Base-by-base conservation (phyloP, 306 rosid species). In the Potentilla sterilis region DNA sequence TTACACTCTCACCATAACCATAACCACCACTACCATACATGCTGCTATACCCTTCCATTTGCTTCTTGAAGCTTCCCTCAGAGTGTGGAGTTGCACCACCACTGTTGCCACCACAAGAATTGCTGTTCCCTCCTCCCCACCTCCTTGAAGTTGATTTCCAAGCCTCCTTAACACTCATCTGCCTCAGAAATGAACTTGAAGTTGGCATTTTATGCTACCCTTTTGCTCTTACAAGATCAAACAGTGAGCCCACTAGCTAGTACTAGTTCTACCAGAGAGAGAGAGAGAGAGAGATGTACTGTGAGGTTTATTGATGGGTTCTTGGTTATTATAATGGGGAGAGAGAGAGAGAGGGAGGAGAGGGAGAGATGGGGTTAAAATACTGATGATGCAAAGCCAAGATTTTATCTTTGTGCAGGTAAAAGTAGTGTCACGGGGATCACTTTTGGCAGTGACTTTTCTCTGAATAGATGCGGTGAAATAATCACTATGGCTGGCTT, bases 341-440 rank as follows among this genome's bases (percentile, higher is more conserved):
- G 49, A n/a, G 40, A 34, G 78, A n/a, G n/a, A n/a, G n/a, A n/a
- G n/a, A n/a, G n/a, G n/a, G n/a, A n/a, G 67, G 57, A 32, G 62
- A 69, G 74, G 18, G 65, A 51, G 85, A 22, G 63, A 80, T 66
- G 76, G 70, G 72, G 70, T 41, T 66, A 41, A 66, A 66, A n/a
- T 7, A 38, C 5, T 51, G 76, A 81, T 68, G 82, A 81, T 79
- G 76, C 70, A 74, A 70, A 59, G 80, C 66, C 72, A 58, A 80
- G 76, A 79, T 63, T 82, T 75, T 46, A 74, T 77, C 75, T 81
- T 78, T 78, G 73, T 73, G 69, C 77, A 78, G 93, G 76, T 75
- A 69, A 82, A 81, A 83, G 91, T 74, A 81, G 91, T 72, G 82
- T 91, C 97, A 94, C 97, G 97, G 89, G 97, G 83, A 83, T 61